Evolutionary conservation across 2,329 filamentous ascomycete species (phyloP), one percentile per base, ranked within the genome.

Genomic region (Claviceps sp.): DNA sequence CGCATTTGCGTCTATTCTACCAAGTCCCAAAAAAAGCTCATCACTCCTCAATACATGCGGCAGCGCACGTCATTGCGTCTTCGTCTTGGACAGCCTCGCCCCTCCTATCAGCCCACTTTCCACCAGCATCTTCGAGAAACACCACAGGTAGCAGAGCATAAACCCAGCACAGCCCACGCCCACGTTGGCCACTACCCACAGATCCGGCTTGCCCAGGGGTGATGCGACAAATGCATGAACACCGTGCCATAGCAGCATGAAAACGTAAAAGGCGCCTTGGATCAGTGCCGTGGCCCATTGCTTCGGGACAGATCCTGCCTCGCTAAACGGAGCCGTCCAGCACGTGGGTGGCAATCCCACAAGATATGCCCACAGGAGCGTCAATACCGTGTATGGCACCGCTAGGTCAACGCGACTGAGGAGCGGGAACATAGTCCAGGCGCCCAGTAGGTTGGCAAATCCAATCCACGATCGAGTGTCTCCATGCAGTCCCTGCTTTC

Each of bases 161-260:
- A 97, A 98, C 0, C 89, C 93, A 4, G 79, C 83, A 22, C 87
- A 87, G 7, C 93, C 93, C 22, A 97, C 69, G 18, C 89, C 81
- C 8, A 93, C 89, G 62, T 98, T 98, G 13, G 82, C 77, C 2
- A 98, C 90, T 3, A 94, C 84, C 91, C 91, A 98, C 1, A 98
- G 71, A 70, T 98, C 93, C 0, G 93, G 93, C 68, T 95, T 96
- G 53, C 77, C 75, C 0, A 71, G 60, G 4, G 91, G 90, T 14
- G 90, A 82, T 9, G 67, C 55, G 1, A 89, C 69, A 54, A 82
- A 81, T 1, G 77, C 77, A 59, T 95, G 88, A 0, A 81, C 70
- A 13, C 87, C 67, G 66, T 98, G 93, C 89, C 93, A 96, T 14
- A 67, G 75, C 14, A 81, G 72, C 84, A 96, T 95, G 36, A 73